Evolutionary conservation across 257 asterid genomes (phyloP).

Genomic region (Galeopsis tetrahit): DNA sequence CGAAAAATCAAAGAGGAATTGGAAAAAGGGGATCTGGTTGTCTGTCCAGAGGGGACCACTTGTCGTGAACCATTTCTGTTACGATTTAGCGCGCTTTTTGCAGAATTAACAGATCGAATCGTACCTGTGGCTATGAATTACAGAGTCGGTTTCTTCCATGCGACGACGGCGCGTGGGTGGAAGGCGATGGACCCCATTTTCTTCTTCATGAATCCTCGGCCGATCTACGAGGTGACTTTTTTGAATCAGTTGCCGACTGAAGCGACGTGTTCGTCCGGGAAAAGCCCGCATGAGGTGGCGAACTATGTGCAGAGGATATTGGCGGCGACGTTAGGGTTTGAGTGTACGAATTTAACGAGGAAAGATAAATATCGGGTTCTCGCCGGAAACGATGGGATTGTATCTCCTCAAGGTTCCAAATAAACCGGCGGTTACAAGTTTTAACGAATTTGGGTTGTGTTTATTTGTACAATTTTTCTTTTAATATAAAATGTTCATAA

Average conservation of each 20-base stretch:
- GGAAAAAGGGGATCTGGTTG: constrained; percentile 68
- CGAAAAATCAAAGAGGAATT: constrained; percentile 60
- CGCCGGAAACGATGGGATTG: constrained; percentile 86
- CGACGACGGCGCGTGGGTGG: constrained; percentile 93
- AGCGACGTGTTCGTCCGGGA: constrained; percentile 84
- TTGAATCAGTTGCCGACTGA: constrained; percentile 80
- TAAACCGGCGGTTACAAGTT: too few species aligned
- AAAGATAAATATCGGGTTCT: constrained; percentile 88
- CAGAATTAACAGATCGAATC: constrained; percentile 76
- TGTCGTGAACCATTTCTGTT: constrained; percentile 84
- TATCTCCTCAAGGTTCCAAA: constrained; percentile 40
- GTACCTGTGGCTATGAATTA: constrained; percentile 92
- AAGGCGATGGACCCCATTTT: constrained; percentile 83
- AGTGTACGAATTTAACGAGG: constrained; percentile 86
- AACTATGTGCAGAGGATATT: constrained; percentile 82
- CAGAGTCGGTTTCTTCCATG: constrained; percentile 79
- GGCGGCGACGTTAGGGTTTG: constrained; percentile 89
- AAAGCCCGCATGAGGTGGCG: constrained; percentile 87
- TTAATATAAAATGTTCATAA: too few species aligned
- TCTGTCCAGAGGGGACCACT: constrained; percentile 90
- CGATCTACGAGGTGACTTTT: constrained; percentile 77
- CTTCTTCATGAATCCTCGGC: constrained; percentile 93
- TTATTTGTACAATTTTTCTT: too few species aligned
- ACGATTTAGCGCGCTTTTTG: constrained; percentile 81
- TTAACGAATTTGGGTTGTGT: too few species aligned